Evolutionary conservation across 345 rosid genomes (phyloP), one percentile per base, ranked within the genome.

Genomic region (Eucalyptus virginea): DNA sequence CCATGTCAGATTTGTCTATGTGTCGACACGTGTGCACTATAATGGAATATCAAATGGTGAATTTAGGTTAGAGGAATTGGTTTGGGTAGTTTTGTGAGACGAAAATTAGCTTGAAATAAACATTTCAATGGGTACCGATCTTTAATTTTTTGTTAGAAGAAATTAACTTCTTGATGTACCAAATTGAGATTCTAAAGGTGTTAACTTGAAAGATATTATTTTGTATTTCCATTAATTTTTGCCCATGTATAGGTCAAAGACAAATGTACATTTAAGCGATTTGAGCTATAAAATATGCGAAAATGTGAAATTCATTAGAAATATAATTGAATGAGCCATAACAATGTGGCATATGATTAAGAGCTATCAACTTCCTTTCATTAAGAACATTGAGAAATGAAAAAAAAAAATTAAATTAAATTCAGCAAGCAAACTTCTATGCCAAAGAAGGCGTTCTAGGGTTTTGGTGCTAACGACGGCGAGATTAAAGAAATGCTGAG

Each of bases 111-210:
- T 77, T 37, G 7, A 40, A 72, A 4, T 72, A 19, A 19, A 72
- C 12, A 72, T 37, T 4, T 19, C 8, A 3, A 1, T 1, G 1
- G 0, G 0, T 19, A 10, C 2, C 0, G 1, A 19, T 72, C 6
- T 5, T 1, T 1, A 6, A 19, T 9, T 37, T 72, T 37, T 23
- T 21, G 8, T 77, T 3, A 40, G 30, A 77, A 23, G 16, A 77
- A 77, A 49, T 49, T 49, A 49, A 15, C 18, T 49, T 6, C 9
- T 0, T 2, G 0, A 62, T 6, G 5, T 30, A 13, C 34, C 8
- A 62, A 62, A 0, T 30, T 62, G 34, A 62, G 1, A 30, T 62
- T 62, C 2, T 12, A 30, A 62, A 28, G 18, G 8, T 6, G 0
- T 62, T 77, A 40, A 37, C 5, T 0, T 1, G 1, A 21, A 21